Evolutionary conservation across 1,284 basidiomycete species (phyloP), one percentile per base, ranked within the genome.

Genomic region (Schizophyllum commune): DNA sequence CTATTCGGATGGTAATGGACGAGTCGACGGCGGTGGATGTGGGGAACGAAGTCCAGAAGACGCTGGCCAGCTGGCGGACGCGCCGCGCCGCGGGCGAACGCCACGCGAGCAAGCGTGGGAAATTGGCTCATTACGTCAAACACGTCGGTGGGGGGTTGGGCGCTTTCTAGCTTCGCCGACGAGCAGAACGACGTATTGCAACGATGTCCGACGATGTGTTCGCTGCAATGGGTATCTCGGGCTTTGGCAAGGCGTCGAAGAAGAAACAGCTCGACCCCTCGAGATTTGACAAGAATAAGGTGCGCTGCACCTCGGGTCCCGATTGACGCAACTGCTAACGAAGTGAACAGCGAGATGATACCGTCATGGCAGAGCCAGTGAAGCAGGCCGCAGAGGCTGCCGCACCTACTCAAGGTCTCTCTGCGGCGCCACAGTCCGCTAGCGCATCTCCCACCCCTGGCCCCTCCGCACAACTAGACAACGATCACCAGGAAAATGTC

Each of bases 171-270:
- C 39, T 17, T 47, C 39, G 39, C 17, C 39, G 8, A 13, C 39
- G 39, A 47, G 17, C 13, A 47, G 4, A 9, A 47, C 39, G 39
- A 47, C 39, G 39, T 8, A 9, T 8, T 13, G 17, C 13, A 11
- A 47, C 39, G 39, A 47, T 47, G 39, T 47, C 39, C 39, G 39
- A 47, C 39, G 88, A 90, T 64, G 74, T 91, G 32, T 79, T 92
- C 66, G 84, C 88, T 5, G 83, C 87, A 15, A 92, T 92, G 89
- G 90, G 90, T 9, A 89, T 92, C 63, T 68, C 83, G 65, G 88
- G 88, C 52, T 92, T 92, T 71, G 90, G 90, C 20, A 92, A 91
- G 73, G 73, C 84, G 59, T 68, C 74, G 32, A 83, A 84, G 70
- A 86, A 85, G 73, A 83, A 79, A 63, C 75, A 82, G 68, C 79